Evolutionary conservation across 805 yeast genomes (phyloP), one percentile per base, ranked within the genome.

Genomic region (Sungouiozyma intestinalis): DNA sequence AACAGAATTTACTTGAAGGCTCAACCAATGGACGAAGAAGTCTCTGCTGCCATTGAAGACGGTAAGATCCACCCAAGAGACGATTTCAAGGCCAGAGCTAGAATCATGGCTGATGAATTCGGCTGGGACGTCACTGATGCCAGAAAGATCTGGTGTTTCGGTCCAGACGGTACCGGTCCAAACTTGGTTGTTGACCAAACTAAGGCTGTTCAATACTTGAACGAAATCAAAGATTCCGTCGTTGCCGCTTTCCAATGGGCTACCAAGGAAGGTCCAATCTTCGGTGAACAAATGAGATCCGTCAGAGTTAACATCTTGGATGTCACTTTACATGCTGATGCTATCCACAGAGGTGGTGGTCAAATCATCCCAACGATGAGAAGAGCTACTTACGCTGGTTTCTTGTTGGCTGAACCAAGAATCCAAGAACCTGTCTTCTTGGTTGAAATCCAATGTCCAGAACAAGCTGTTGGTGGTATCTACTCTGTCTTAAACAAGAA

Each of bases 241-340:
- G 96, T 87, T 66, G 92, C 98, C 69, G 97, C 96, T 70, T 90
- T 90, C 97, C 97, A 90, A 78, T 92, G 97, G 97, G 97, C 97
- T 74, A 78, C 97, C 66, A 88, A 85, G 79, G 97, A 92, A 74
- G 98, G 98, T 79, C 98, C 98, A 69, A 74, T 90, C 69, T 77
- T 92, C 66, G 95, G 94, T 77, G 97, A 92, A 80, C 76, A 73
- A 71, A 73, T 87, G 76, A 87, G 98, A 80, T 85, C 95, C 64
- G 78, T 87, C 65, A 87, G 97, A 77, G 75, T 86, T 72, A 90
- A 90, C 95, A 84, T 90, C 67, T 79, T 90, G 76, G 98, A 90
- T 81, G 98, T 90, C 67, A 88, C 96, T 60, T 79, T 90, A 73
- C 98, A 90, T 75, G 95, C 97, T 68, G 98, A 90, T 85, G 96